These are phyloP conservation scores for Xylariaceae sp. DNA, from an alignment of 2,329 filamentous ascomycete species.

Conservation along the genomic window DNA sequence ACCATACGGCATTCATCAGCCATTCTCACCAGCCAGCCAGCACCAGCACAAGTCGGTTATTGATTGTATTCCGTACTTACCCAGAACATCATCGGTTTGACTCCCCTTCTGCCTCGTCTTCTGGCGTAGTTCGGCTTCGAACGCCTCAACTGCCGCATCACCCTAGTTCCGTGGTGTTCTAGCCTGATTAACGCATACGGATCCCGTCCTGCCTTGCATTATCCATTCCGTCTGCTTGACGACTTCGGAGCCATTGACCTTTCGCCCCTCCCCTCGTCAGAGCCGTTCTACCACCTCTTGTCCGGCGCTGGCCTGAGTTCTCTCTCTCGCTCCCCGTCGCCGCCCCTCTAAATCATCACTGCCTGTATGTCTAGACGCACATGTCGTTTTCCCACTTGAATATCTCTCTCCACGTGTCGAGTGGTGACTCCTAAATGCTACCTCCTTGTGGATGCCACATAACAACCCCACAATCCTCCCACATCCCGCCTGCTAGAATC, in stretches of 20 bases:
- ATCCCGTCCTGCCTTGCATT: not conserved
- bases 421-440: slow-evolving; percentile 10
- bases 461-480: slow-evolving; percentile 7
- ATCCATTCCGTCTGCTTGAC: slow-evolving; percentile 1
- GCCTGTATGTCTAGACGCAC: slow-evolving; percentile 18
- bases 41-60: not conserved
- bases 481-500: slow-evolving; percentile 10
- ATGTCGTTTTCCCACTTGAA: slow-evolving; percentile 6
- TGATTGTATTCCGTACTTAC: not conserved
- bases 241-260: not conserved
- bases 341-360: slow-evolving; percentile 9
- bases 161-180: no score
- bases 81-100: not conserved
- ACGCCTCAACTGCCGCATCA: slow-evolving; percentile 1
- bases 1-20: not conserved
- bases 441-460: slow-evolving; percentile 10
- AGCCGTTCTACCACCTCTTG: not conserved
- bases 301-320: not conserved
- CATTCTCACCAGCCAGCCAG: slow-evolving; percentile 13
- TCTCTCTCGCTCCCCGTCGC: slow-evolving; percentile 8
- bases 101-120: not conserved
- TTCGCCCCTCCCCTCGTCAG: not conserved
- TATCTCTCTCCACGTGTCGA: slow-evolving; percentile 13
- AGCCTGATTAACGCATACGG: not conserved
- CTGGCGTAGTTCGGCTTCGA: not conserved